phyloP scores from a whole-genome alignment of 306 rosid genomes.

The Vigna angularis region DNA sequence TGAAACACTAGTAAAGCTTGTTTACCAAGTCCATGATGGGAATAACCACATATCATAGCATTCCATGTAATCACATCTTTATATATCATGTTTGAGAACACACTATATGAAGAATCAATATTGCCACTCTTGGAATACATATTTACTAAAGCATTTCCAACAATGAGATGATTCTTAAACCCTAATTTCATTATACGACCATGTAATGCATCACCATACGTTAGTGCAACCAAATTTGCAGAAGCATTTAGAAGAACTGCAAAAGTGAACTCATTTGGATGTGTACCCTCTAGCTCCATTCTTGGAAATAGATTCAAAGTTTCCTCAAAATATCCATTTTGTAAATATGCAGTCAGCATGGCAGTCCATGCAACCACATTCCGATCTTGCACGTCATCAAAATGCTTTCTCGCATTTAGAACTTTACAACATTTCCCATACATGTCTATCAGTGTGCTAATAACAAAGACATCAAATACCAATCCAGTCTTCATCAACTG shows the following conservation, averaged over 20 bases:
- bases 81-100: slow-evolving; percentile 1
- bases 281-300: neutral
- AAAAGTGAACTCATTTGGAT: neutral
- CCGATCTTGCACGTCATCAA: neutral
- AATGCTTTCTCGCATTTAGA: slow-evolving; percentile 4
- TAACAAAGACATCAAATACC: slow-evolving; percentile 4
- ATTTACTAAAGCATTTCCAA: neutral
- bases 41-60: neutral
- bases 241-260: slow-evolving; percentile 6
- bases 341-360: neutral
- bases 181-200: neutral
- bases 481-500: neutral
- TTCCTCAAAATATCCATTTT: neutral
- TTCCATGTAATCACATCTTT: neutral
- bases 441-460: neutral
- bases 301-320: neutral
- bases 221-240: neutral
- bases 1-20: neutral
- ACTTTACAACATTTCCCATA: neutral
- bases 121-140: neutral
- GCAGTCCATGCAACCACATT: neutral
- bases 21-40: neutral
- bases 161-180: neutral
- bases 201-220: neutral
- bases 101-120: neutral